Evolutionary conservation across 768 basidiomycete species (phyloP).

Genomic region (Rhizopogon sp.): DNA sequence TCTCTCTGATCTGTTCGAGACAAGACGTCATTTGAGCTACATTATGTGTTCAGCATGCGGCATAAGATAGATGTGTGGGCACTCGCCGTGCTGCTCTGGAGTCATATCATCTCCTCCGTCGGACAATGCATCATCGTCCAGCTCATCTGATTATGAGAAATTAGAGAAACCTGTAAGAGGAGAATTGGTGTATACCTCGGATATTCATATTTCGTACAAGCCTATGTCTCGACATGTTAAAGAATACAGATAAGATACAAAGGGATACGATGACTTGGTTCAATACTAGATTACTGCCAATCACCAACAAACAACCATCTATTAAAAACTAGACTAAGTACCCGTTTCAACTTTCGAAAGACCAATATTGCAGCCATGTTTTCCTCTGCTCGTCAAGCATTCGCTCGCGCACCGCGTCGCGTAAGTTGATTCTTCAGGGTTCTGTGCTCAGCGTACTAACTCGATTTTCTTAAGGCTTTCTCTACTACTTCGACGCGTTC

Average conservation of each 20-base stretch:
- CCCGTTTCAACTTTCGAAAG: background rate
- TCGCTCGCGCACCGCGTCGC: slow-evolving; percentile 38
- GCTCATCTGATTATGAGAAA: slow-evolving; percentile 54
- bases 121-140: slow-evolving; percentile 76
- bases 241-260: slow-evolving; percentile 6
- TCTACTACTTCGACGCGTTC: slow-evolving; percentile 51
- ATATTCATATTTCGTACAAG: slow-evolving; percentile 84
- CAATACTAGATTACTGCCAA: background rate
- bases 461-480: slow-evolving; percentile 44
- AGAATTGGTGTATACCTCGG: slow-evolving; percentile 38
- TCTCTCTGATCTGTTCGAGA: slow-evolving; percentile 58
- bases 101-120: slow-evolving; percentile 80
- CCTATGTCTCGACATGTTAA: slow-evolving; percentile 86
- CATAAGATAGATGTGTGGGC: background rate
- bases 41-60: slow-evolving; percentile 5
- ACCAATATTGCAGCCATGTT: slow-evolving; percentile 38
- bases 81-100: slow-evolving; percentile 74
- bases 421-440: slow-evolving; percentile 31
- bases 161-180: background rate
- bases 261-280: background rate
- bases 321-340: background rate
- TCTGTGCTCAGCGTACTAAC: background rate
- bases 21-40: slow-evolving; percentile 66
- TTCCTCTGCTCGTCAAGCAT: slow-evolving; percentile 39
- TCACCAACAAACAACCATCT: slow-evolving; percentile 11